Evolutionary conservation across 768 basidiomycete species (phyloP).

Genomic region (Austroboletus festivus): DNA sequence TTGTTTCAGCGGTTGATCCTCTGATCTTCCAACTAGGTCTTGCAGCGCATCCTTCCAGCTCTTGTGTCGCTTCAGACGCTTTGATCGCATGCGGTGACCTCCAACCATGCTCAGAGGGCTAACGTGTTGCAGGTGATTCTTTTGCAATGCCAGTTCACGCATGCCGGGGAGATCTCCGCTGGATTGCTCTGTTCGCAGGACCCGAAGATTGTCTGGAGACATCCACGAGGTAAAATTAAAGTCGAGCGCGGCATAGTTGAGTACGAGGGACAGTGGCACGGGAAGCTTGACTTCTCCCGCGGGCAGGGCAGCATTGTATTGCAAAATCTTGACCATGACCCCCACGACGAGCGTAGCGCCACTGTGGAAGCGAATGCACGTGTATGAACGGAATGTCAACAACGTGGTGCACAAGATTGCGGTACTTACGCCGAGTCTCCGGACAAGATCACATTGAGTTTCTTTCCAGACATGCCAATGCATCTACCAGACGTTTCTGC

Average conservation of each 20-base stretch:
- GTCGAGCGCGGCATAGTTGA: constrained; percentile 90
- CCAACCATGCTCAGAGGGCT: constrained; percentile 91
- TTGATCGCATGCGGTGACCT: constrained; percentile 46
- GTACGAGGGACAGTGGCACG: constrained; percentile 75
- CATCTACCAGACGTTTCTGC: constrained; percentile 74
- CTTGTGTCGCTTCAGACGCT: constrained; percentile 45
- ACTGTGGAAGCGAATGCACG: constrained; percentile 39
- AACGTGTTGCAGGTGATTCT: constrained; percentile 84
- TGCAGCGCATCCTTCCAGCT: constrained; percentile 63
- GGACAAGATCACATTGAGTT: constrained; percentile 72
- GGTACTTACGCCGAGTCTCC: constrained; percentile 95
- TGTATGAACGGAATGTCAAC: constrained; percentile 7
- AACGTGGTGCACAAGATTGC: constrained; percentile 14
- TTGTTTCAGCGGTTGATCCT: constrained; percentile 17
- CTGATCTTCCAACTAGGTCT: constrained; percentile 43
- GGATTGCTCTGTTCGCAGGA: constrained; percentile 85
- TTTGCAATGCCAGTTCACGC: constrained; percentile 68
- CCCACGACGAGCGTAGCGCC: constrained; percentile 87
- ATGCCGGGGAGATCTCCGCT: constrained; percentile 76
- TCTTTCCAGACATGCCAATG: constrained; percentile 86
- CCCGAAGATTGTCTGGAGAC: constrained; percentile 76
- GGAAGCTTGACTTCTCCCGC: constrained; percentile 47
- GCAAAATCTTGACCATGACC: constrained; percentile 81
- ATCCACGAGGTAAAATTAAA: constrained; percentile 99
- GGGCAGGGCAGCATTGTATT: constrained; percentile 42